These are phyloP conservation scores for Eremothecium sinecaudum DNA, from an alignment of 1,139 yeast species.

Conservation along the genomic window DNA sequence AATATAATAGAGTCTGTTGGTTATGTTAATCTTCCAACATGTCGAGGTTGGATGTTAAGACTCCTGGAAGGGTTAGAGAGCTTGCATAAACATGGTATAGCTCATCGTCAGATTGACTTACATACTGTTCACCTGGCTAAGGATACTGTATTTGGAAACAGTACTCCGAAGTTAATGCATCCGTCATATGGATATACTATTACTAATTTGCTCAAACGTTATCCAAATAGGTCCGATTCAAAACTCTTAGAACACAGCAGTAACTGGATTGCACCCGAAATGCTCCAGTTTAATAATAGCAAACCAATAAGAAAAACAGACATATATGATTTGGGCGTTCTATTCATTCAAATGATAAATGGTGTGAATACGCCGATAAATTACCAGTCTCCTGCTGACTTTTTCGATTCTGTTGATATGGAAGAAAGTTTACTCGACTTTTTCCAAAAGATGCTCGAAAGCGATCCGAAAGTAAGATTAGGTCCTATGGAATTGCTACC, in stretches of 20 bases:
- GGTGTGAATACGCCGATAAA: slow-evolving; percentile 49
- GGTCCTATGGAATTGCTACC: slow-evolving; percentile 80
- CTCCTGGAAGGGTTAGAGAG: slow-evolving; percentile 75
- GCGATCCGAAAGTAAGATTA: slow-evolving; percentile 62
- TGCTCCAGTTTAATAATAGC: slow-evolving; percentile 34
- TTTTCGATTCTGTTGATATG: slow-evolving; percentile 42
- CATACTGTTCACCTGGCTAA: slow-evolving; percentile 49
- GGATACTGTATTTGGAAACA: slow-evolving; percentile 42
- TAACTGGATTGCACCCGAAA: slow-evolving; percentile 75
- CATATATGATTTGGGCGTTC: slow-evolving; percentile 84
- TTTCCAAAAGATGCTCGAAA: slow-evolving; percentile 53
- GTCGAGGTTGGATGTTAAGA: slow-evolving; percentile 83
- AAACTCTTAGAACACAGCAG: slow-evolving; percentile 21
- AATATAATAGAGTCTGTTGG: slow-evolving; percentile 65
- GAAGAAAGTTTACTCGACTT: slow-evolving; percentile 57
- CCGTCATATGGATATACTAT: slow-evolving; percentile 65
- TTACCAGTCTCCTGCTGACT: slow-evolving; percentile 53
- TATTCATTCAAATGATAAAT: slow-evolving; percentile 61
- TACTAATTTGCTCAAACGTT: slow-evolving; percentile 45
- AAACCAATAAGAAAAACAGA: slow-evolving; percentile 72
- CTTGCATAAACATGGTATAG: slow-evolving; percentile 69
- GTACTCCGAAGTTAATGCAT: slow-evolving; percentile 54
- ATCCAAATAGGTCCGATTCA: slow-evolving; percentile 36
- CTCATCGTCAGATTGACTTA: slow-evolving; percentile 60
- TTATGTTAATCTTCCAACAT: slow-evolving; percentile 58